Evolutionary conservation across 139 green algal genomes (phyloP), one percentile per base, ranked within the genome.

Genomic region (Micractinium sp.): DNA sequence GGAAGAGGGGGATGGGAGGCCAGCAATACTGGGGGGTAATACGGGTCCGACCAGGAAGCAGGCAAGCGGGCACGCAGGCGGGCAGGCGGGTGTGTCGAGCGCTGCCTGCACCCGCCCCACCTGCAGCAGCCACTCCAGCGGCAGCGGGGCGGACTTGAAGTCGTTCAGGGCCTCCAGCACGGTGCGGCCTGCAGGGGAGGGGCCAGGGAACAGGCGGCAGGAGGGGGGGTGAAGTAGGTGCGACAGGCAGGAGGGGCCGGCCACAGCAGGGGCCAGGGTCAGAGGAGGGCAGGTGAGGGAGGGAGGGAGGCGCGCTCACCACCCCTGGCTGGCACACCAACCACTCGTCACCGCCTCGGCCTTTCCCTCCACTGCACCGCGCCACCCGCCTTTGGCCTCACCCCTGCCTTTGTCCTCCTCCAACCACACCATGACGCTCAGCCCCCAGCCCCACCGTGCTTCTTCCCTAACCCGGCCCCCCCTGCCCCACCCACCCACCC

Each of bases 151-250:
- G 60, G 90, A 94, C 13, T 85, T 77, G 90, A 99, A 99, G 92
- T 99, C 97, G 1, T 91, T 23, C n/a, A 99, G 93, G 36, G 98
- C 95, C 91, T 99, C 96, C 90, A 96, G 85, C 82, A 93, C 60
- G 20, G 89, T 95, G 67, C 92, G 91, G 25, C 91, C 89, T 93
- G 92, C 63, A 79, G 33, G 13, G 36, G 3, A 12, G 14, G 22
- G 79, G 25, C 27, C 29, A 47, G 53, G 60, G 20, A 78, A 13
- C 81, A 86, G 33, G 14, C 20, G 47, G 9, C 47, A 56, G 9
- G 47, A 56, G 47, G 47, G 47, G 47, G 47, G 47, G 47, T 5
- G 47, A 56, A 56, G 47, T 9, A 56, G 47, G 47, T 56, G n/a
- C n/a, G 47, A 56, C 47, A 9, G 47, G 47, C 47, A 56, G 47